Base-by-base conservation (phyloP, 2,329 filamentous ascomycete species). In the Aspergillus niger region DNA sequence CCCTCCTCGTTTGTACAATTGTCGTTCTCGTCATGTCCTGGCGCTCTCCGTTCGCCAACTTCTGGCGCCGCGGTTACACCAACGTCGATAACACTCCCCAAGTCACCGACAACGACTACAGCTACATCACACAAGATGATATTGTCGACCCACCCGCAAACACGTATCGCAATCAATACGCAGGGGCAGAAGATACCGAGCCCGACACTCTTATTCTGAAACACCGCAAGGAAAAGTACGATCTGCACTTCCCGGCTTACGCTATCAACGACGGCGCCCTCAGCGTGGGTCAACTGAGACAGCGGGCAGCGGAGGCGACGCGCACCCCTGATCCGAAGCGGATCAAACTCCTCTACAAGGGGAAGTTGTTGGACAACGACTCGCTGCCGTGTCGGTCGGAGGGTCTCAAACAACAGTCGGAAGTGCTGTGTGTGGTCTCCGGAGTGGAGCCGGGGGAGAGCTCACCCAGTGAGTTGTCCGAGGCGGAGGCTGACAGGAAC, bases 261-360 rank as follows among this genome's bases (percentile, higher is more conserved):
- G 75, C 79, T 8, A 81, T 82, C 68, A 77, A 76, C 57, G 80
- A 82, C 62, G 79, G 77, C 8, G 66, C 67, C 15, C 67, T 81
- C 49, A 79, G 71, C 26, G 73, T 82, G 32, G 74, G 76, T 28
- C 72, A 79, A 17, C 63, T 82, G 43, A 70, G 80, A 47, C 68
- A 73, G 41, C 68, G 70, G 5, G 78, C 79, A 11, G 80, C 78
- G 1, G 66, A 72, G 38, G 69, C 71, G 59, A 74, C 76, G 15
- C 71, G 71, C 13, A 74, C 75, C 7, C 59, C 66, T 3, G 69
- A 79, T 54, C 70, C 74, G 13, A 67, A 74, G 41, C 72, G 74
- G 24, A 70, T 82, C 59, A 76, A 76, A 57, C 63, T 82, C 38
- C 69, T 82, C 4, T 82, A 82, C 69, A 82, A 82, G 68, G 79